Evolutionary conservation across 768 basidiomycete genomes (phyloP).

Genomic region (Tricholoma bakamatsutake): DNA sequence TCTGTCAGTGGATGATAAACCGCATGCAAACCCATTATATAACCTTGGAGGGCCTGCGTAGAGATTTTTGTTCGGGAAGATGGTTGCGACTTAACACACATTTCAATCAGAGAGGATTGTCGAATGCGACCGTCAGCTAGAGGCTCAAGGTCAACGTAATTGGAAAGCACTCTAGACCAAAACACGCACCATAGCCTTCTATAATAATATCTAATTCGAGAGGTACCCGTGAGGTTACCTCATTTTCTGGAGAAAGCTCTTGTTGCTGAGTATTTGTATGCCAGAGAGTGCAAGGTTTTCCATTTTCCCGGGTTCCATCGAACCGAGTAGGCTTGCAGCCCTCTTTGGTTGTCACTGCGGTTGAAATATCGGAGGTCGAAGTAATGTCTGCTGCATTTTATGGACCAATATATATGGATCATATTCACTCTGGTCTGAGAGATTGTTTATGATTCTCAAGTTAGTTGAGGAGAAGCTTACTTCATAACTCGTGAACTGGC

Average conservation of each 20-base stretch:
- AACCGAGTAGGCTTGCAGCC: constrained; percentile 7
- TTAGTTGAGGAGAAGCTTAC: constrained; percentile 1
- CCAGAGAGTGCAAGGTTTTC: constrained; percentile 21
- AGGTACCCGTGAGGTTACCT: constrained; percentile 41
- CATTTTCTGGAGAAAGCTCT: constrained; percentile 1
- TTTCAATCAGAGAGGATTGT: constrained; percentile 36
- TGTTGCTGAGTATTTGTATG: constrained; percentile 9
- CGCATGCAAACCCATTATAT: constrained; percentile 45
- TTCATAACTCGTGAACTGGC: constrained; percentile 5
- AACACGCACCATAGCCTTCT: constrained; percentile 55
- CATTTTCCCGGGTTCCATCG: constrained; percentile 1
- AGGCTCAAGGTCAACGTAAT: background rate
- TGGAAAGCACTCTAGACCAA: background rate
- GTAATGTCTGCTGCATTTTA: constrained; percentile 17
- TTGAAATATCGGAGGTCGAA: constrained; percentile 16
- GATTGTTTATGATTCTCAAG: background rate
- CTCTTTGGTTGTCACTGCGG: constrained; percentile 11
- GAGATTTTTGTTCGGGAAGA: constrained; percentile 34
- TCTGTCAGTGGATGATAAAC: constrained; percentile 53
- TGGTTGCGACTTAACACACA: constrained; percentile 23
- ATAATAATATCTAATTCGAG: constrained; percentile 54
- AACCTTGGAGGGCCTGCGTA: constrained; percentile 39
- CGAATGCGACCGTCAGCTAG: constrained; percentile 51
- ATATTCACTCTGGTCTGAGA: constrained; percentile 9
- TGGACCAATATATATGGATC: constrained; percentile 13